A percentile compares a stretch with the other conserved stretches of the same genome.
phyloP scores from a whole-genome alignment of 495 filamentous ascomycete genomes.

The Neurospora sp. region DNA sequence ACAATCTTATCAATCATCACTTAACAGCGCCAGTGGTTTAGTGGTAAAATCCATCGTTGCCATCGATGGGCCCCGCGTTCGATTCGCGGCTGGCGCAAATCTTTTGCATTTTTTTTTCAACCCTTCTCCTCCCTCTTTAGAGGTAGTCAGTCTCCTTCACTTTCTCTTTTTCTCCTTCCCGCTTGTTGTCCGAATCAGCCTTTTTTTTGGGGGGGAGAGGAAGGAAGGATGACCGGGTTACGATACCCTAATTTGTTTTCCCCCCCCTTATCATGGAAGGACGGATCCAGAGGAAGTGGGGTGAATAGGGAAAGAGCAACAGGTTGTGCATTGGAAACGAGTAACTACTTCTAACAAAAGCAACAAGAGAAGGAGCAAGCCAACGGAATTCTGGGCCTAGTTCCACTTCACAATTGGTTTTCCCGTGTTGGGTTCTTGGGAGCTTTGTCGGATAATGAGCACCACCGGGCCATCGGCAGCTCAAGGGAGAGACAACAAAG shows the following conservation, averaged over 20 bases:
- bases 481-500: neutral
- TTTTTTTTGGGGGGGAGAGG: neutral
- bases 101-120: constrained; percentile 1
- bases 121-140: neutral
- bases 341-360: neutral
- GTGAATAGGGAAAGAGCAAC: neutral
- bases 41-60: constrained; percentile 46
- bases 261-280: neutral
- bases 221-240: neutral
- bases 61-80: constrained; percentile 45
- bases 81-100: constrained; percentile 39
- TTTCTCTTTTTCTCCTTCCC: neutral
- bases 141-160: neutral
- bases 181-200: neutral
- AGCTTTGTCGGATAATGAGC: neutral
- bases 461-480: neutral
- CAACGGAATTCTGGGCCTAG: no score
- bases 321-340: neutral
- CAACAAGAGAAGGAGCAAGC: neutral
- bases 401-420: no score
- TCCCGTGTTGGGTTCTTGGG: no score
- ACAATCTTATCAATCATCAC: neutral
- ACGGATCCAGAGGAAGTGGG: neutral
- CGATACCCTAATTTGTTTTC: neutral
- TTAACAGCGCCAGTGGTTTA: constrained; percentile 30